These are phyloP conservation scores for Boletus coccyginus DNA, from an alignment of 768 basidiomycete genomes.

Conservation along the genomic window DNA sequence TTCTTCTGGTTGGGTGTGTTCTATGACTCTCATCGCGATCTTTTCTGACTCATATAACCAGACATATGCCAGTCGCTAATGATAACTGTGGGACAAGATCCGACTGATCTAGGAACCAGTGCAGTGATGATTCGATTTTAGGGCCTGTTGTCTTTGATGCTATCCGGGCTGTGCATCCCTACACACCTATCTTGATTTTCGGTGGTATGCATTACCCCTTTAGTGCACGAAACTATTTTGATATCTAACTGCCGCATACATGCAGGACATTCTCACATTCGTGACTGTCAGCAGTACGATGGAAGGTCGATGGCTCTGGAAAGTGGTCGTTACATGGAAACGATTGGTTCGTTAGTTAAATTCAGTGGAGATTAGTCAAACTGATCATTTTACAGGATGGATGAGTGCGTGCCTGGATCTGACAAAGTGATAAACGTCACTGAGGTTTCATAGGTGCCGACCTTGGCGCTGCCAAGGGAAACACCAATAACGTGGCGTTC, in stretches of 20 bases:
- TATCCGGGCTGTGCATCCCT: constrained; percentile 66
- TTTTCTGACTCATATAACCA: constrained; percentile 24
- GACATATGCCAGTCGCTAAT: constrained; percentile 78
- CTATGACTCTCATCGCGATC: not conserved
- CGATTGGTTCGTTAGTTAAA: constrained; percentile 54
- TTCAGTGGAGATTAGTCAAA: too few species aligned
- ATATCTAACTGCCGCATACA: not conserved
- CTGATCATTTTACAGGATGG: constrained; percentile 40
- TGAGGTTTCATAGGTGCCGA: constrained; percentile 41
- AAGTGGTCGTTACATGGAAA: constrained; percentile 91
- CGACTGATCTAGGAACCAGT: not conserved
- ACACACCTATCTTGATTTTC: constrained; percentile 80
- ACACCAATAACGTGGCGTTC: constrained; percentile 54
- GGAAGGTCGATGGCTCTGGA: constrained; percentile 47
- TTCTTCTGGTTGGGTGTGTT: constrained; percentile 65
- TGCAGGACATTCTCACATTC: constrained; percentile 48
- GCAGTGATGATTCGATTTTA: constrained; percentile 19
- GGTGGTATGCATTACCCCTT: constrained; percentile 46
- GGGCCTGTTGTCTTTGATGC: constrained; percentile 75
- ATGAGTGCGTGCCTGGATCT: constrained; percentile 45
- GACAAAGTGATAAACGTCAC: not conserved
- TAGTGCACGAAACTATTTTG: not conserved
- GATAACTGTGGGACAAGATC: constrained; percentile 54
- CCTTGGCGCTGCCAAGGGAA: constrained; percentile 37
- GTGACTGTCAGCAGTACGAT: constrained; percentile 28